phyloP scores from a whole-genome alignment of 805 yeast genomes.

The Yamadazyma endophytica region DNA sequence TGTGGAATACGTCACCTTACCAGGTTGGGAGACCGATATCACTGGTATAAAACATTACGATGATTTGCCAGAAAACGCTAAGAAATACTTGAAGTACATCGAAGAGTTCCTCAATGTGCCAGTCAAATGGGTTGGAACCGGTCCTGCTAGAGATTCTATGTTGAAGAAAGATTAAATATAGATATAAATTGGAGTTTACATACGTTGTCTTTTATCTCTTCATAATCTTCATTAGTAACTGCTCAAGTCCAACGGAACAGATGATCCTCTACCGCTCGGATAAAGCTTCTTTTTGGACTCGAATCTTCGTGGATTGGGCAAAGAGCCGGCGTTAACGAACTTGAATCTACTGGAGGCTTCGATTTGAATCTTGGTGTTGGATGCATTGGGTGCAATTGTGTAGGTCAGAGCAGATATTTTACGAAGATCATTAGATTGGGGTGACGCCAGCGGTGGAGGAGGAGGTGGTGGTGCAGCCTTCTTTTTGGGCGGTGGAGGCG shows the following conservation, averaged over 20 bases:
- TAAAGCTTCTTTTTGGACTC: constrained; percentile 57
- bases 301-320: constrained; percentile 87
- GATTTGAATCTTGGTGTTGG: constrained; percentile 40
- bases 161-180: constrained; percentile 45
- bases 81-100: constrained; percentile 77
- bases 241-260: constrained; percentile 75
- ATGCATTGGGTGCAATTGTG: constrained; percentile 55
- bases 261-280: constrained; percentile 93
- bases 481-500: constrained; percentile 13
- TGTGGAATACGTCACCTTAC: constrained; percentile 84
- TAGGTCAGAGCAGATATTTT: constrained; percentile 63
- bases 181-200: constrained; percentile 2
- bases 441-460: constrained; percentile 41
- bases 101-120: constrained; percentile 83
- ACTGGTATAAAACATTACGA: constrained; percentile 64
- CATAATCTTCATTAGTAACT: too few relatives aligned
- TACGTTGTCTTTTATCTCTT: too few relatives aligned
- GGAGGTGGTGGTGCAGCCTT: constrained; percentile 35
- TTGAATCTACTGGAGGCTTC: constrained; percentile 63
- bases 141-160: constrained; percentile 96
- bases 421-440: too few relatives aligned
- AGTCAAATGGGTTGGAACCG: constrained; percentile 96
- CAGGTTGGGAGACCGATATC: constrained; percentile 91
- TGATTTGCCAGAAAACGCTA: constrained; percentile 85
- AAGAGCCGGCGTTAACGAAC: constrained; percentile 60